Percentiles rank a stretch among this genome's conserved stretches.
Conservation (phyloP, 2,329 filamentous ascomycete genomes). For the Zalaria sp. region DNA sequence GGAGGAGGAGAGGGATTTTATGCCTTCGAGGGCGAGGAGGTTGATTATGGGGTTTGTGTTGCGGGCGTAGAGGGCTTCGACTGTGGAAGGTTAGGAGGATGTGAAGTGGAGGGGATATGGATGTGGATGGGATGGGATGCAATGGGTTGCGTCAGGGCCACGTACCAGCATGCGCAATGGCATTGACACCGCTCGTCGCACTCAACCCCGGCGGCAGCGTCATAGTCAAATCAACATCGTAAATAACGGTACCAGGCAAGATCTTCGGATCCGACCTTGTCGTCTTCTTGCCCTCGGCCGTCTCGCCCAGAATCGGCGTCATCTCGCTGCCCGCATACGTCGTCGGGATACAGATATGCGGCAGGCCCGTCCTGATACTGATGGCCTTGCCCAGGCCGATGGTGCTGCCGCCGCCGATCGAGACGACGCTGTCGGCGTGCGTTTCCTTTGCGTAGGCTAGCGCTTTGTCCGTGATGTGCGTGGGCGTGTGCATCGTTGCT, state of each 20-base stretch:
- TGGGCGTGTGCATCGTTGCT: conserved; percentile 51
- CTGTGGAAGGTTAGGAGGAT: conserved; percentile 14
- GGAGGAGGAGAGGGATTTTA: conserved; percentile 36
- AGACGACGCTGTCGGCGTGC: conserved; percentile 41
- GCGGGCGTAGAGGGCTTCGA: conserved; percentile 49
- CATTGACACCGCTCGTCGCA: conserved; percentile 48
- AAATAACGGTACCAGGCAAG: conserved; percentile 46
- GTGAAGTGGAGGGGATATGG: neutral
- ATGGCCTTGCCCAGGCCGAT: conserved; percentile 38
- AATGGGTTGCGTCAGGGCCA: too few relatives aligned
- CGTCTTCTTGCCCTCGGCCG: conserved; percentile 41
- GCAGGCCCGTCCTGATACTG: conserved; percentile 17
- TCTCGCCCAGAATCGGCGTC: conserved; percentile 52
- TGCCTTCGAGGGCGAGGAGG: conserved; percentile 44
- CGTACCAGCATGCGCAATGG: conserved; percentile 47
- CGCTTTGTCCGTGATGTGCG: conserved; percentile 41
- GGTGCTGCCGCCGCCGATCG: conserved; percentile 48
- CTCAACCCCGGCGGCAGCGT: conserved; percentile 39
- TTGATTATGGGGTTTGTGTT: conserved; percentile 47
- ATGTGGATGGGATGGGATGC: neutral
- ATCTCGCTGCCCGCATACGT: conserved; percentile 36
- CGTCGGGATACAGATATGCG: conserved; percentile 21
- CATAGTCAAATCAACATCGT: conserved; percentile 50
- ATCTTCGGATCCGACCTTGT: conserved; percentile 45
- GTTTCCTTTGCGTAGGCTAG: conserved; percentile 30